These are phyloP conservation scores for Triticum timopheevii DNA, from an alignment of 176 grass and related monocot species.

Conservation along the genomic window DNA sequence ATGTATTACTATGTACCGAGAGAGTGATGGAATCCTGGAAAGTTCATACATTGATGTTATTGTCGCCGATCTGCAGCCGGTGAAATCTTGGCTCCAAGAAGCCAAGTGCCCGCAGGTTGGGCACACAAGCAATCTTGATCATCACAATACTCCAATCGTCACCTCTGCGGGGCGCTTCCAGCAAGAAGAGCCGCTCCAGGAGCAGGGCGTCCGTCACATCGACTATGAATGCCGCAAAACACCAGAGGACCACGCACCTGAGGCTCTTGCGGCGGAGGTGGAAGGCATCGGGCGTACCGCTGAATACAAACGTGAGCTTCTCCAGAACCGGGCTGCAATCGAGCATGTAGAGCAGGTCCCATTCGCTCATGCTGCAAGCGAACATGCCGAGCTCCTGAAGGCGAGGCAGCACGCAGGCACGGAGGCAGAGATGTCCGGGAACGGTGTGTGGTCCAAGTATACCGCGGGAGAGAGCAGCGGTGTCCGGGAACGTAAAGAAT, in stretches of 20 bases:
- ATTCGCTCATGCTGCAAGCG: not conserved
- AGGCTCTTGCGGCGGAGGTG: conserved; percentile 11
- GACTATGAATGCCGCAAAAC: not conserved
- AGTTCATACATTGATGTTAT: not conserved
- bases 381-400: not conserved
- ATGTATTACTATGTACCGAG: not conserved
- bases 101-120: not conserved
- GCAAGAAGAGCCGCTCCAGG: conserved; percentile 12
- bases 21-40: not conserved
- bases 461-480: not conserved
- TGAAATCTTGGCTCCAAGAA: conserved; percentile 9
- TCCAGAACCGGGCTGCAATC: conserved; percentile 21
- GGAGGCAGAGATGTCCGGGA: not conserved
- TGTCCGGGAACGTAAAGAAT: not conserved
- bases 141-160: too few relatives aligned
- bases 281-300: not conserved
- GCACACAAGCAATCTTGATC: conserved; percentile 1
- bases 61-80: conserved; percentile 5
- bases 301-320: not conserved
- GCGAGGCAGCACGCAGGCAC: not conserved
- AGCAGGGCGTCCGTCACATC: not conserved
- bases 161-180: not conserved
- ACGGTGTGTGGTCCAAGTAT: not conserved
- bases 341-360: not conserved
- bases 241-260: not conserved